Base-by-base conservation (phyloP, 495 filamentous ascomycete genomes). In the Talaromyces nanjingensis region DNA sequence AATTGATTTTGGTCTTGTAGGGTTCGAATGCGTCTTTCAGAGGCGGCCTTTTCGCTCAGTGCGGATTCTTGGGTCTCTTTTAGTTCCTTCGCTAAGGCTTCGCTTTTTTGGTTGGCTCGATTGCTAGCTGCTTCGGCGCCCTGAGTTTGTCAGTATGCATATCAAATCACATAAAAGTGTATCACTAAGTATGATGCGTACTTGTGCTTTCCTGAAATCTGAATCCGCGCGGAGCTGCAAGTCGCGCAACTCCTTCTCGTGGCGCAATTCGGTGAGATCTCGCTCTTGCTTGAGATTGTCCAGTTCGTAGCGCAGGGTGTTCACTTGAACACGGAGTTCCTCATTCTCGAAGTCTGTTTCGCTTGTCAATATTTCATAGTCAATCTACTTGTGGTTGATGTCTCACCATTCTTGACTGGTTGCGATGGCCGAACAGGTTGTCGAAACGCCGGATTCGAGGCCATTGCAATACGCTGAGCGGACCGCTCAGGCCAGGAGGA, bases 241-340 rank as follows among this genome's bases (percentile, higher is more conserved):
- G 22, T 92, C 90, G 52, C 92, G 83, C 22, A 96, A 71, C 67
- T 97, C 92, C 67, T 91, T 90, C 62, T 96, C 90, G 68, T 91
- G 87, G 61, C 89, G 85, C 11, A 97, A 75, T 3, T 80, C 82
- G 59, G 86, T 76, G 56, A 97, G 77, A 47, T 96, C 93, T 66
- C 91, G 87, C 71, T 97, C 94, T 62, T 96, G 91, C 66, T 91
- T 92, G 65, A 91, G 78, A 11, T 83, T 79, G 70, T 93, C 81
- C 37, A 91, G 70, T 66, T 91, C 89, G 75, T 90, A 91, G 61
- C 81, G 83, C 39, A 90, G 73, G 5, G 86, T 84, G 66, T 86
- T 87, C 25, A 91, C 71, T 72, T 90, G 85, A 1, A 87, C 83
- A 37, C 88, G 84, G 5, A 91, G 72, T 63, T 86, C 84, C 47